Evolutionary conservation across 371 early-diverging fungal genomes (phyloP), one percentile per base, ranked within the genome.

Genomic region (Mucor irregularis): DNA sequence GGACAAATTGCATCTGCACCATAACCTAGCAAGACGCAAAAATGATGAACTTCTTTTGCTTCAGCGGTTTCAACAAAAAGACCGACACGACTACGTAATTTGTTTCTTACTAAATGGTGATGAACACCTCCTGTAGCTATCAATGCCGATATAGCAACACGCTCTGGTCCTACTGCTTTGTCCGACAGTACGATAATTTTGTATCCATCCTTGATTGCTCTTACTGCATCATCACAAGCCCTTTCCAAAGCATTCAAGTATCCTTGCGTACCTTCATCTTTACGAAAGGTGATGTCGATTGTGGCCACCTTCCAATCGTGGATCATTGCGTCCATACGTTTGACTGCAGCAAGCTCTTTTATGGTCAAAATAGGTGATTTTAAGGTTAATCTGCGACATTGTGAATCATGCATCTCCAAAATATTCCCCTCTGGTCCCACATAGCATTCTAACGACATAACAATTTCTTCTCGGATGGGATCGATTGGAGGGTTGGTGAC

Each of bases 401-500:
- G 96, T 10, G 61, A 55, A 54, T 83, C 83, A 10, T 88, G 74
- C 52, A 94, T 82, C 60, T 93, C 94, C 33, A 97, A 81, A 42
- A 96, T 74, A 66, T 97, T 98, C 38, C 95, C 95, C 68, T 92
- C 92, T 4, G 97, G 94, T 16, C 98, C 98, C n/a, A 98, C 84
- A 69, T 91, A 92, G 79, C 96, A 95, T 44, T 90, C 88, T 25
- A 96, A 84, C 6, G 93, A 91, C 97, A 97, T 98, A 74, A 97
- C 95, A 57, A 97, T 90, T 54, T 90, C 89, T 73, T 98, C 97
- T 62, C 98, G 95, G 64, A 98, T 96, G 29, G 98, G 97, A 79
- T 98, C 98, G 52, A 98, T 97, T 9, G 98, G 96, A 51, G 94
- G 94, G 62, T 97, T 95, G 42, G 96, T 95, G 40, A 97, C 98